Evolutionary conservation across 2,329 filamentous ascomycete species (phyloP), one percentile per base, ranked within the genome.

Genomic region (Arthrobotrys sphaeroides): DNA sequence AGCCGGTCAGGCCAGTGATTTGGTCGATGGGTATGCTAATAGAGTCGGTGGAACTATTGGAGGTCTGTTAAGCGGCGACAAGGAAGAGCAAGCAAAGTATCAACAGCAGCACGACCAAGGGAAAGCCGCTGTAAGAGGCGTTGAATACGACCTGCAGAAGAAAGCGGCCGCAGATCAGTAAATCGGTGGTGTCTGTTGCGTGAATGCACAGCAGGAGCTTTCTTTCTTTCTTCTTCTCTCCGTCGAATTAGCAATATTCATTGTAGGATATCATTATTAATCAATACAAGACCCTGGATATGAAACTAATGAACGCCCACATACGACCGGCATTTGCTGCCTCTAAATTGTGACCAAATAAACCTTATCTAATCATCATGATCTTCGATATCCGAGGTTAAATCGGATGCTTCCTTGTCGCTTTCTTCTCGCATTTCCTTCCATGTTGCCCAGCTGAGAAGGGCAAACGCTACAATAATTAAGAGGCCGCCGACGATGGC

Each of bases 381-480:
- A n/a, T 67, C 66, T 4, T 64, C 70, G 16, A 18, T 38, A 18
- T 66, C 73, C 5, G 57, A 59, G 2, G 51, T 57, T 10, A 51
- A 22, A 62, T 81, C 81, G n/a, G 81, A 77, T 16, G 81, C 82
- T 79, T 86, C 89, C 80, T 89, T 89, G 77, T 86, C 86, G 79
- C 90, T 87, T 78, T 96, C 92, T 82, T 97, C 93, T 49, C 89
- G 88, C 90, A 98, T 94, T 84, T 99, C 95, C 59, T 90, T 88
- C 83, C 94, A 99, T 0, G 94, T 97, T 78, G 93, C 95, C 89
- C 90, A 97, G 80, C 90, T 93, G 47, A 99, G 83, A 80, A 97
- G 86, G n/a, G 89, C 82, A 81, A 99, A 99, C 0, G 95, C 95
- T 0, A 88, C 86, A 70, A 97, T 91, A 80, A 99, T 99, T 79